phyloP scores from a whole-genome alignment of 2,329 filamentous ascomycete genomes.

The Curvularia spicifera region DNA sequence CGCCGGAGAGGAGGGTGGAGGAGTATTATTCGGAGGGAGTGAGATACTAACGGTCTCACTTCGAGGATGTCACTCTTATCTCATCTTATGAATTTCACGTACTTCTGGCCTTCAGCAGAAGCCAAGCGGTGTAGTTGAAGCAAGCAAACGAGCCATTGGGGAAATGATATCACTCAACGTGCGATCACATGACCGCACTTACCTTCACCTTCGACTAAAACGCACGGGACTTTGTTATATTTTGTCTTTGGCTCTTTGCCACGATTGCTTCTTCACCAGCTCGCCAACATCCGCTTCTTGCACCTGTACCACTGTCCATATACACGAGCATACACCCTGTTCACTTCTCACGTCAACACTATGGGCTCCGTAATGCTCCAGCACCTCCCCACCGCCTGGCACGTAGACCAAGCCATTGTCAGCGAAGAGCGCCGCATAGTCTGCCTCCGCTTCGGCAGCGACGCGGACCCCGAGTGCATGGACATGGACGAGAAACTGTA shows the following conservation, averaged over 20 bases:
- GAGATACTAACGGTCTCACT: not conserved
- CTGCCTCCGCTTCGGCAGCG: conserved; percentile 86
- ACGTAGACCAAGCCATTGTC: conserved; percentile 90
- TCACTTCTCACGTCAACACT: not conserved
- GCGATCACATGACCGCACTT: not conserved
- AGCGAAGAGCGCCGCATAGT: conserved; percentile 84
- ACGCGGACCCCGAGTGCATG: conserved; percentile 72
- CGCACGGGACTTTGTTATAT: not conserved
- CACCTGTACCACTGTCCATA: not conserved
- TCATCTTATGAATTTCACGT: not conserved
- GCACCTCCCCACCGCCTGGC: conserved; percentile 88
- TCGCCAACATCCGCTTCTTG: not conserved
- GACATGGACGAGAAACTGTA: conserved; percentile 32
- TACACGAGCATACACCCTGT: not conserved
- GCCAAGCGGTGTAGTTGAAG: not conserved
- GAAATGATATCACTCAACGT: not conserved
- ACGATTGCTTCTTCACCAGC: not conserved
- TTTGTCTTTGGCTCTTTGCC: not conserved
- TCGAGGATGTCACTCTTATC: no score
- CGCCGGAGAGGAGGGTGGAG: conserved; percentile 28
- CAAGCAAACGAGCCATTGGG: not conserved
- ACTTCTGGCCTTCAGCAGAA: not conserved
- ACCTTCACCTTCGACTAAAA: not conserved
- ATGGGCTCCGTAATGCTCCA: conserved; percentile 88
- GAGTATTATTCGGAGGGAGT: conserved; percentile 30